These are phyloP conservation scores for Cicer arietinum DNA, from an alignment of 306 rosid genomes.

Conservation along the genomic window DNA sequence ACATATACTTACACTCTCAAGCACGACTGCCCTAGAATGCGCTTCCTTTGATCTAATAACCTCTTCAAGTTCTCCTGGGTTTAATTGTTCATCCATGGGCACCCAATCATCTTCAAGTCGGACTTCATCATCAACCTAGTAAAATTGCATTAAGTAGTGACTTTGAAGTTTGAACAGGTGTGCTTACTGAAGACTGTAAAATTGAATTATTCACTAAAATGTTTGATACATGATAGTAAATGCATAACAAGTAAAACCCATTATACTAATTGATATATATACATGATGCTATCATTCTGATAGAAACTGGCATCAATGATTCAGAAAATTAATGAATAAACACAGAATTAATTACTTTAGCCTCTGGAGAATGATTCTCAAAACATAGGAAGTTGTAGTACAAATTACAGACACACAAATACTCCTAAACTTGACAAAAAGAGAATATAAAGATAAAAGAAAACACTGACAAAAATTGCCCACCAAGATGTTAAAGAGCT, in stretches of 20 bases:
- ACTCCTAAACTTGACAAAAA: no score
- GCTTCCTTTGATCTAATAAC: conserved; percentile 83
- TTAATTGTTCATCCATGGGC: conserved; percentile 88
- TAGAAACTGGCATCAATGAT: no score
- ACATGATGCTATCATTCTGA: background rate
- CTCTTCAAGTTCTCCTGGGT: conserved; percentile 81
- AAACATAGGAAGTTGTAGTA: no score
- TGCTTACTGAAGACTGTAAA: conserved; percentile 33
- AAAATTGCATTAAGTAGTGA: conserved; percentile 40
- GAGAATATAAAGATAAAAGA: no score
- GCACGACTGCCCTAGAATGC: conserved; percentile 92
- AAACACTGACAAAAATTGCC: no score
- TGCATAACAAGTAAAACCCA: conserved; percentile 31
- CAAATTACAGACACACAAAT: no score
- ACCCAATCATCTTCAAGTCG: conserved; percentile 99
- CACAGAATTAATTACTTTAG: no score
- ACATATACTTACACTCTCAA: conserved; percentile 82
- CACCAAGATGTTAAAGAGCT: no score
- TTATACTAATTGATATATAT: background rate
- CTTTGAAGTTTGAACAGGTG: conserved; percentile 34
- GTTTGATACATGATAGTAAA: conserved; percentile 25
- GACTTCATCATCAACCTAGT: conserved; percentile 81
- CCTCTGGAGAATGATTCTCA: no score
- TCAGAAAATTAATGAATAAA: no score
- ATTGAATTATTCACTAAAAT: conserved; percentile 26